Conservation (phyloP, 202 grass and related monocot species). For the Schoenoplectus triqueter region DNA sequence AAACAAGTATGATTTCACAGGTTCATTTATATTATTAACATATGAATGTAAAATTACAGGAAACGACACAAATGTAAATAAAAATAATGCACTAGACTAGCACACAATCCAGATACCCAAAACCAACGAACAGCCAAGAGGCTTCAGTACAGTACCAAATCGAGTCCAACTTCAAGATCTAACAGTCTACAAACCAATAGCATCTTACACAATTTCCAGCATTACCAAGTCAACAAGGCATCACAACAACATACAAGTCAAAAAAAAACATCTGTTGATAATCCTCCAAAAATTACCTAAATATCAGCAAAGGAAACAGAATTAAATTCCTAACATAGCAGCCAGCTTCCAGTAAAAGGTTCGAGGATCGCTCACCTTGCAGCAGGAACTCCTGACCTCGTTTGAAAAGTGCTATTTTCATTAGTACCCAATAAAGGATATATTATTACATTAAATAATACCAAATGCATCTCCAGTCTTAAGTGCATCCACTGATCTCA, state of each 20-base stretch:
- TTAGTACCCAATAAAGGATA: constrained; percentile 28
- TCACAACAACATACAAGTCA: not conserved
- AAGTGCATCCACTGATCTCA: not conserved
- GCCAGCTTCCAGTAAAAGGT: constrained; percentile 4
- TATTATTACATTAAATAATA: not conserved
- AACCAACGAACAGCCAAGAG: not conserved
- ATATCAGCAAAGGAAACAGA: constrained; percentile 28
- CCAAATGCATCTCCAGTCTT: not conserved
- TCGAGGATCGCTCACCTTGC: not conserved
- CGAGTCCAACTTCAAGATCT: not conserved
- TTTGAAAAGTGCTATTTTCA: not conserved
- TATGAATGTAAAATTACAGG: not conserved
- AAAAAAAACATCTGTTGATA: not conserved
- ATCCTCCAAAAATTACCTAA: constrained; percentile 20
- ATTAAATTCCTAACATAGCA: not conserved
- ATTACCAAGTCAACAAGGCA: not conserved
- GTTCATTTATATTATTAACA: not conserved
- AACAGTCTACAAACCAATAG: not conserved
- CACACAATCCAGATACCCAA: not conserved
- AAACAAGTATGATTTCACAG: not conserved
- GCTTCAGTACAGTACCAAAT: not conserved
- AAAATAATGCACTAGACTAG: not conserved
- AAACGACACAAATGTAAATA: not conserved
- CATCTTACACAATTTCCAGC: constrained; percentile 13
- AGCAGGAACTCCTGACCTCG: constrained; percentile 11